Base-by-base conservation (phyloP, 371 early-diverging fungal species). In the Mucor saturninus region DNA sequence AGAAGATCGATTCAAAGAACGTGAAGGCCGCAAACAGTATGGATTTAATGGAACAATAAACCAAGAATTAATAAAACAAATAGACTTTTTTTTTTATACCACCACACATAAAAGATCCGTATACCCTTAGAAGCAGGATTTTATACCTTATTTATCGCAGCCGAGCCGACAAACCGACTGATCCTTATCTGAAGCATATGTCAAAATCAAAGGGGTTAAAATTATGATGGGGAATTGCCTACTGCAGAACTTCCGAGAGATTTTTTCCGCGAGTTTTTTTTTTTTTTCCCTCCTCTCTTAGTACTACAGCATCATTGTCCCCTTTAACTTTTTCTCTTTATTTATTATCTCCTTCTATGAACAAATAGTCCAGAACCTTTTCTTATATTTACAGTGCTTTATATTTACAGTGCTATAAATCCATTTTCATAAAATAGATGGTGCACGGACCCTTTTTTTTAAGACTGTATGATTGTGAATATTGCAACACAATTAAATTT, bases 381-480 rank as follows among this genome's bases (percentile, higher is more conserved):
- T 42, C 11, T 42, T 42, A 10, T 42, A 10, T 45, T 45, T 49
- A 29, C 49, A 10, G 26, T 49, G 11, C 30, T 42, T 42, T 42
- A 7, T 42, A 7, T 45, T 45, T 49, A 29, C 49, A 9, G 26
- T 49, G 11, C 30, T 1, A 3, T 28, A 26, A 29, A 28, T 49
- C 1, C 10, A 30, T 29, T 11, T 49, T 0, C 2, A 30, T 3
- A 49, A 29, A 49, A 49, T 28, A 45, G 15, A 30, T 8, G 11
- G 49, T 49, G 49, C 49, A 49, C 49, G 49, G 49, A 49, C 49
- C 49, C 30, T 28, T 10, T 49, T 49, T 49, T 28, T 46, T 5
- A 26, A 1, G 8, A 46, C 6, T 26, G 0, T 46, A 46, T 21
- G 21, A 21, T 21, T 21, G 21, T 21, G 21, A 21, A 1, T 21